Base-by-base conservation (phyloP, 129 eudicot genomes). In the Flaveria robusta region DNA sequence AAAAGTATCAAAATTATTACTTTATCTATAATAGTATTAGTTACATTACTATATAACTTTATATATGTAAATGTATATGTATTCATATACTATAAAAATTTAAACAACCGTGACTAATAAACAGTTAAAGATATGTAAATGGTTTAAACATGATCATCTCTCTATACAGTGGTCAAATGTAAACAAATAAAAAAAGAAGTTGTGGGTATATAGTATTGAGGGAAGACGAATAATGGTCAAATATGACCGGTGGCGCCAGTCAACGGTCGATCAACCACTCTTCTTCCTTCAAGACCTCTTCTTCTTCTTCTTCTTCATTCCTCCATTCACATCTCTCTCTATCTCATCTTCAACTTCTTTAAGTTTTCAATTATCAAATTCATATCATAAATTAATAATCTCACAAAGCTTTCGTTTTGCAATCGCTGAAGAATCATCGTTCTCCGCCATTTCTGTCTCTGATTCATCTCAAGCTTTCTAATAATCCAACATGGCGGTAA, bases 171-270 rank as follows among this genome's bases (percentile, higher is more conserved):
- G 27, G 27, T 24, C 27, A 24, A 24, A 24, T 1, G 34, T 29
- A 29, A 29, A 29, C 5, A 29, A 29, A 29, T 29, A 29, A 29
- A 29, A 29, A 29, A n/a, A n/a, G n/a, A n/a, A n/a, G n/a, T n/a
- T n/a, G n/a, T n/a, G n/a, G n/a, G n/a, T n/a, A n/a, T n/a, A n/a
- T n/a, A n/a, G 2, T 42, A 7, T 42, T 42, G 12, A 24, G 5
- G 24, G 34, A 9, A 67, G 54, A 43, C 52, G 47, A 66, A 23
- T 83, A 87, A 73, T 83, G 66, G 92, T 90, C 96, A 90, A 87
- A 83, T 68, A 68, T 83, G 74, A 87, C 90, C 92, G 88, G 86
- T 85, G 87, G 87, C 88, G 77, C 90, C 85, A 67, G 96, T 90
- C 90, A 87, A 80, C 82, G 87, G 71, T 85, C 71, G 79, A 70